phyloP scores from a whole-genome alignment of 768 basidiomycete genomes.

The Tremella mesenterica region DNA sequence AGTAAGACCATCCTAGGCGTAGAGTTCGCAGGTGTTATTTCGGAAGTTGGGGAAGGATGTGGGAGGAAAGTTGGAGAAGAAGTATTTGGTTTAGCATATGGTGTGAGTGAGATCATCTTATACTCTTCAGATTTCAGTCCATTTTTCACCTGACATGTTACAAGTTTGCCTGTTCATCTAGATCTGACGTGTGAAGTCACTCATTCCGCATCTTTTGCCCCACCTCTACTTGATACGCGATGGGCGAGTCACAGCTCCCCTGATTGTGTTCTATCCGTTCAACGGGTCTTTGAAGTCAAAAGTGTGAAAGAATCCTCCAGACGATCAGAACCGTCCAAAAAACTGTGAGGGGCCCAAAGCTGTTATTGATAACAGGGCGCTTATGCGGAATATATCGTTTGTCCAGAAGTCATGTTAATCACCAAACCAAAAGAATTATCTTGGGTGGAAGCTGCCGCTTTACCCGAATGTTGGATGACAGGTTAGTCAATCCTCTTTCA shows the following conservation, averaged over 20 bases:
- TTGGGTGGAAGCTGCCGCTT: conserved; percentile 76
- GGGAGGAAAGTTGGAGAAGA: conserved; percentile 55
- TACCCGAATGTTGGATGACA: conserved; percentile 82
- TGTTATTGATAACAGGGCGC: conserved; percentile 53
- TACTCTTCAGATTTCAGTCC: background rate
- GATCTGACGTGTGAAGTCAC: too few relatives aligned
- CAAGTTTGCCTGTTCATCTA: too few relatives aligned
- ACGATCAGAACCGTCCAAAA: too few relatives aligned
- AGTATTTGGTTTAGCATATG: conserved; percentile 68
- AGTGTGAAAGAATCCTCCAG: too few relatives aligned
- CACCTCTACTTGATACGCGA: too few relatives aligned
- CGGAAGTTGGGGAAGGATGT: conserved; percentile 52
- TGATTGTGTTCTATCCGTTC: too few relatives aligned
- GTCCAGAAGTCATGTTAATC: conserved; percentile 59
- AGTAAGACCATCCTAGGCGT: conserved; percentile 67
- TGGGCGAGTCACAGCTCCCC: too few relatives aligned
- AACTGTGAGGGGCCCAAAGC: too few relatives aligned
- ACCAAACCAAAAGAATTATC: conserved; percentile 65
- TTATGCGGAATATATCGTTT: conserved; percentile 76
- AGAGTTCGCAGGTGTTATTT: conserved; percentile 69
- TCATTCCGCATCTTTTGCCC: too few relatives aligned
- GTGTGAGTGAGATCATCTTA: too few relatives aligned
- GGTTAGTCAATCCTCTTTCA: conserved; percentile 51
- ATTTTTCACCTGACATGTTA: too few relatives aligned
- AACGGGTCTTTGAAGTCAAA: too few relatives aligned